Conservation (phyloP, 257 asterid genomes). For the Ilex aquifolium region DNA sequence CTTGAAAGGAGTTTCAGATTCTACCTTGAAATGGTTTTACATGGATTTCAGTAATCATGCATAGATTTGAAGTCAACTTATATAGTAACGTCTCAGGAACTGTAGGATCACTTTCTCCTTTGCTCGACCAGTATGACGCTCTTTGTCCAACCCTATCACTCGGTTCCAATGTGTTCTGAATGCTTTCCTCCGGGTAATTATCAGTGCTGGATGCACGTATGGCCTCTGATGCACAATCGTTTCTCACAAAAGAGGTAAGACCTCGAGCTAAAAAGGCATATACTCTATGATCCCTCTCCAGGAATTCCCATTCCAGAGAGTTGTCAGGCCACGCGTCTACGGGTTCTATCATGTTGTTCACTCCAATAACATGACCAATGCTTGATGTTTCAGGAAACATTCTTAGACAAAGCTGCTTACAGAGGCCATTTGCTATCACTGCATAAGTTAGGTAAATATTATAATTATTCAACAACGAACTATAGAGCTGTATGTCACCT, state of each 20-base stretch:
- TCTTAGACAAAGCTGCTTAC: constrained; percentile 54
- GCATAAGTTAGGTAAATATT: constrained; percentile 18
- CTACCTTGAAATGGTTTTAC: constrained; percentile 82
- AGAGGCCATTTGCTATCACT: constrained; percentile 57
- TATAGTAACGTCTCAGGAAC: constrained; percentile 61
- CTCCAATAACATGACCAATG: constrained; percentile 29
- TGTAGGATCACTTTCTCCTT: constrained; percentile 43
- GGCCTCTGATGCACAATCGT: constrained; percentile 53
- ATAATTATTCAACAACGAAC: too few species aligned
- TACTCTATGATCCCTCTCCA: constrained; percentile 50
- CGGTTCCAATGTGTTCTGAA: constrained; percentile 54
- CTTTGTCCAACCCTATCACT: constrained; percentile 42
- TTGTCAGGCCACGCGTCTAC: constrained; percentile 16
- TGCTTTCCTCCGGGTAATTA: constrained; percentile 69
- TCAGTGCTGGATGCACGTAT: constrained; percentile 79
- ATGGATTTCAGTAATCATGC: constrained; percentile 62
- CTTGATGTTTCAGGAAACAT: constrained; percentile 52
- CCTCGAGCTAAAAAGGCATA: constrained; percentile 46
- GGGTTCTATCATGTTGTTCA: constrained; percentile 20
- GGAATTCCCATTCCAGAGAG: constrained; percentile 24
- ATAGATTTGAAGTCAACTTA: constrained; percentile 43
- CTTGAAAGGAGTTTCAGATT: not conserved
- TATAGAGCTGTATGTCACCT: too few species aligned
- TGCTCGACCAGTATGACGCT: constrained; percentile 89
- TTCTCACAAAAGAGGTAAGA: constrained; percentile 25